These are phyloP conservation scores for Amanita fuliginea DNA, from an alignment of 768 basidiomycete species.

Conservation along the genomic window DNA sequence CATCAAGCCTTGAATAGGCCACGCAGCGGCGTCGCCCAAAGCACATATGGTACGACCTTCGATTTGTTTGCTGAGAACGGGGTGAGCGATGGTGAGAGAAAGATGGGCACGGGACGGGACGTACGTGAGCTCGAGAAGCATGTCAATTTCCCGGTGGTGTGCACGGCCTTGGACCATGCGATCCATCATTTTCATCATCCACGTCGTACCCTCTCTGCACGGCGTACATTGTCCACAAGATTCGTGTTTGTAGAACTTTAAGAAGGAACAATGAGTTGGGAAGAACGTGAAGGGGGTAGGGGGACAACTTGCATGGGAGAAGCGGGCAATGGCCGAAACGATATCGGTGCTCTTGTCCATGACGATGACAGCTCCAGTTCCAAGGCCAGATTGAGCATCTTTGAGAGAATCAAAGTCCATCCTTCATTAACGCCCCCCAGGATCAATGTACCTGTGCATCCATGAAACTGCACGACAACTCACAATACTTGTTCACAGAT, in stretches of 20 bases:
- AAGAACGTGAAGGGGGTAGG: no score
- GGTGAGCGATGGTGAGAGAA: no score
- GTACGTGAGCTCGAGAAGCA: conserved; percentile 91
- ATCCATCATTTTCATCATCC: conserved; percentile 99
- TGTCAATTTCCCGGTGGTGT: conserved; percentile 91
- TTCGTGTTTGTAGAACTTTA: conserved; percentile 97
- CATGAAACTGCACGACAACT: conserved; percentile 21
- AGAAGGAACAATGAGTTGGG: neutral
- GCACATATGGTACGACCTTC: conserved; percentile 97
- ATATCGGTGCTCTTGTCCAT: conserved; percentile 99
- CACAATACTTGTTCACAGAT: conserved; percentile 82
- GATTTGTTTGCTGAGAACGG: conserved; percentile 68
- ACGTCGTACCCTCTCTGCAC: conserved; percentile 90
- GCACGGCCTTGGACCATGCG: conserved; percentile 89
- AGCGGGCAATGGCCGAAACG: conserved; percentile 87
- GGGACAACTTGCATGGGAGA: conserved; percentile 43
- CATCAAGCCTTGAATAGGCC: conserved; percentile 98
- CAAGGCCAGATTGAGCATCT: conserved; percentile 92
- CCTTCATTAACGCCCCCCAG: neutral
- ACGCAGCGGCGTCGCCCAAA: conserved; percentile 93
- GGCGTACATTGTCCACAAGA: conserved; percentile 97
- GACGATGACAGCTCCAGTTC: conserved; percentile 97
- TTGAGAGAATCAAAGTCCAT: conserved; percentile 99
- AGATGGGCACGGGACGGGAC: conserved; percentile 15
- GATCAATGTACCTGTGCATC: no score